Conservation (phyloP, 176 grass and related monocot species). For the Triticum monococcum region DNA sequence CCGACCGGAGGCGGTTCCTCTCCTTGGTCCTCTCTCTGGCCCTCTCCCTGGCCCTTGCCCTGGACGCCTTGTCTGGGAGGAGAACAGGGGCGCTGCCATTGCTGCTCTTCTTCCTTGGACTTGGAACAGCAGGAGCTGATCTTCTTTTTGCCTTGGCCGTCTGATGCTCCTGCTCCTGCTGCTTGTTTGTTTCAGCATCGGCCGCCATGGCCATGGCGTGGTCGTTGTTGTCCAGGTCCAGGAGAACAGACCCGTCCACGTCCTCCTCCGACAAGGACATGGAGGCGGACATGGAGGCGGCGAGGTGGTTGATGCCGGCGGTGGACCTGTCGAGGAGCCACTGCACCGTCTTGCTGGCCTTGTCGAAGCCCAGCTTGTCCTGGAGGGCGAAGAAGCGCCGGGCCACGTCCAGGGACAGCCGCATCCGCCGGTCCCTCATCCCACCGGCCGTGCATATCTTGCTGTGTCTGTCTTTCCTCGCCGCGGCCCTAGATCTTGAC, state of each 20-base stretch:
- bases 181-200: neutral
- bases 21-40: constrained; percentile 59
- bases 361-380: constrained; percentile 54
- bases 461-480: constrained; percentile 33
- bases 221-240: neutral
- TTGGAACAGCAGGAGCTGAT: neutral
- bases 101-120: constrained; percentile 10
- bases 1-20: constrained; percentile 35
- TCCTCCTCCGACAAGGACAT: constrained; percentile 21
- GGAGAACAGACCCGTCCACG: neutral
- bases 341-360: constrained; percentile 54
- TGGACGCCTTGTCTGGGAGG: constrained; percentile 26
- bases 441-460: constrained; percentile 43
- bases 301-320: constrained; percentile 31
- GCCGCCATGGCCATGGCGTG: neutral
- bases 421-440: constrained; percentile 43
- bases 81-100: neutral
- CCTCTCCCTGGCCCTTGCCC: constrained; percentile 53
- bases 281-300: constrained; percentile 8
- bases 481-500: neutral
- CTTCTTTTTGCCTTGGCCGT: neutral
- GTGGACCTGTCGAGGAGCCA: constrained; percentile 45
- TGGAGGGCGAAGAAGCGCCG: constrained; percentile 41
- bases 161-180: neutral
- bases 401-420: constrained; percentile 42